phyloP scores from a whole-genome alignment of 2,329 filamentous ascomycete genomes.

The Ceratocystis diversiconidia region DNA sequence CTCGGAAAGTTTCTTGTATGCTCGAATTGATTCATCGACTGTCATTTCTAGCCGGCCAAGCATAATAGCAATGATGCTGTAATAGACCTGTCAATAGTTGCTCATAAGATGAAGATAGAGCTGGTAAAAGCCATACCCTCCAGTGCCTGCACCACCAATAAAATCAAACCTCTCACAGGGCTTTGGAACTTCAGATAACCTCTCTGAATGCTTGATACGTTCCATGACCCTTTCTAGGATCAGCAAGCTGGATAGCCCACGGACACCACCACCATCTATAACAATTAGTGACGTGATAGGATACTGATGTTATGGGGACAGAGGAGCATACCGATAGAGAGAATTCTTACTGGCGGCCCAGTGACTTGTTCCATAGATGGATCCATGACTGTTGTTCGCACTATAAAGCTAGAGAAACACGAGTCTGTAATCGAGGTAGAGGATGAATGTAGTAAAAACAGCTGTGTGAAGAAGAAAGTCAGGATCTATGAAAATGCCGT shows the following conservation, averaged over 20 bases:
- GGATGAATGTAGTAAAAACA: too few species aligned
- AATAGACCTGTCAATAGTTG: too few species aligned
- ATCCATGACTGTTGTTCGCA: too few species aligned
- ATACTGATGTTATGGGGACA: too few species aligned
- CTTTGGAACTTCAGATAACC: constrained; percentile 19
- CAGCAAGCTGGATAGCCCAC: constrained; percentile 23
- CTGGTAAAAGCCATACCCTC: constrained; percentile 20
- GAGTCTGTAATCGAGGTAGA: too few species aligned
- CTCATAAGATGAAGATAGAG: too few species aligned
- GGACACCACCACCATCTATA: constrained; percentile 22
- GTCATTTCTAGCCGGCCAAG: not conserved
- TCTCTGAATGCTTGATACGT: constrained; percentile 16
- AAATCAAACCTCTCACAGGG: constrained; percentile 24
- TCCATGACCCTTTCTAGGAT: constrained; percentile 23
- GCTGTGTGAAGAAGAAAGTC: accelerated
- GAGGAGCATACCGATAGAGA: too few species aligned
- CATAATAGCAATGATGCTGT: not conserved
- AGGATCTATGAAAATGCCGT: too few species aligned
- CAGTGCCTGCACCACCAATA: constrained; percentile 24
- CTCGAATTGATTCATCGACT: not conserved
- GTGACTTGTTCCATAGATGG: accelerated
- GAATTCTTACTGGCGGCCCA: too few species aligned
- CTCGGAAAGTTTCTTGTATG: not conserved
- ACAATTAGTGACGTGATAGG: too few species aligned
- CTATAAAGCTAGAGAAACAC: too few species aligned